Conservation (phyloP, 805 yeast species). For the Ogataea angusta region DNA sequence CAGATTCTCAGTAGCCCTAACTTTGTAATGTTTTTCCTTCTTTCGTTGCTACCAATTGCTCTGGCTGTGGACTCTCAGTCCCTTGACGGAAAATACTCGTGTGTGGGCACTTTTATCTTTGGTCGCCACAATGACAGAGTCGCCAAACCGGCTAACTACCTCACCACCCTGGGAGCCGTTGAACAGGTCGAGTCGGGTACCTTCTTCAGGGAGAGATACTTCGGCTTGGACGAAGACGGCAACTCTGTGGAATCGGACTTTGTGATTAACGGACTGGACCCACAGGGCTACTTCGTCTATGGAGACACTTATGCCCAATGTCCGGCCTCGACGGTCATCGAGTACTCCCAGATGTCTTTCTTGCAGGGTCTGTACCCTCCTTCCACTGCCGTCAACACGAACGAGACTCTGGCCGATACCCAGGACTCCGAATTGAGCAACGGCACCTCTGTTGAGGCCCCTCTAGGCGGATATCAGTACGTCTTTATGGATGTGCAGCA, state of each 20-base stretch:
- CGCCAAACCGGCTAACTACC: constrained; percentile 41
- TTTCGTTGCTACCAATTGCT: constrained; percentile 5
- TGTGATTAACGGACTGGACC: constrained; percentile 31
- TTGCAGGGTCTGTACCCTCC: constrained; percentile 50
- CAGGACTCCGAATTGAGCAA: constrained; percentile 36
- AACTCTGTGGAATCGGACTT: constrained; percentile 28
- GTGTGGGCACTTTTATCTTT: constrained; percentile 43
- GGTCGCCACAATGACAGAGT: constrained; percentile 50
- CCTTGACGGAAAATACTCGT: constrained; percentile 24
- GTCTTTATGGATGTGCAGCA: constrained; percentile 38
- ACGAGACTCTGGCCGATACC: constrained; percentile 22
- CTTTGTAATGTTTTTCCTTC: neutral
- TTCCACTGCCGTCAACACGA: constrained; percentile 27
- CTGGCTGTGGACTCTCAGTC: constrained; percentile 20
- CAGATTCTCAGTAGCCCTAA: neutral
- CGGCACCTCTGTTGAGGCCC: constrained; percentile 38
- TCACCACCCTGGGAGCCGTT: constrained; percentile 43
- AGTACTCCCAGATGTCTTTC: constrained; percentile 41
- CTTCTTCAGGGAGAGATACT: constrained; percentile 42
- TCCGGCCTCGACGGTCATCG: constrained; percentile 36
- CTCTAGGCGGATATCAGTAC: constrained; percentile 45
- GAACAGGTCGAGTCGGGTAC: constrained; percentile 38
- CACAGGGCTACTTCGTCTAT: constrained; percentile 34
- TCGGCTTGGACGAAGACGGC: constrained; percentile 31
- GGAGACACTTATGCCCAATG: constrained; percentile 38